Percentiles rank a stretch among this genome's conserved stretches.
phyloP scores from a whole-genome alignment of 305 asterid species.

The Solanum chacoense region DNA sequence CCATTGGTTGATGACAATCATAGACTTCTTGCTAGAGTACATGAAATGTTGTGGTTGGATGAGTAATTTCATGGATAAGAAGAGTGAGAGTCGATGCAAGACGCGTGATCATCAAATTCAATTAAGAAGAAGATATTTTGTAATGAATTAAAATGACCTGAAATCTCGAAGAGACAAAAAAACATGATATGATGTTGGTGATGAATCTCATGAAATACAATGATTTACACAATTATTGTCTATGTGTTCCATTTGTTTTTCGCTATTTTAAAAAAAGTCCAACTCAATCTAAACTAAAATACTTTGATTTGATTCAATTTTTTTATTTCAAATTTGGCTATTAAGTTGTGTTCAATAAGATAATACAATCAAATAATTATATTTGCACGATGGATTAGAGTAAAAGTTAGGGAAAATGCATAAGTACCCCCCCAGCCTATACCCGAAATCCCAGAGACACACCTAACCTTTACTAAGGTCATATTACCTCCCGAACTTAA shows the following conservation, averaged over 20 bases:
- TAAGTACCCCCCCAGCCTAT: too few relatives aligned
- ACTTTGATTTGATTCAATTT: background rate
- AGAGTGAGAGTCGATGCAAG: background rate
- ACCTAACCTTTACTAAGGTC: too few relatives aligned
- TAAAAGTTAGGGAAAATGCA: too few relatives aligned
- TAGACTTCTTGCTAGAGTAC: background rate
- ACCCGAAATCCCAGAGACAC: too few relatives aligned
- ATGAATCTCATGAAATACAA: background rate
- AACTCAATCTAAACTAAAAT: background rate
- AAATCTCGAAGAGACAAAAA: background rate
- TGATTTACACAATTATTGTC: background rate
- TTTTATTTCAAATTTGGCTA: fast-evolving
- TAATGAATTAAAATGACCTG: background rate
- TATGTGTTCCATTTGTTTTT: background rate
- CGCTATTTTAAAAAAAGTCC: background rate
- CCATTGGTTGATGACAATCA: background rate
- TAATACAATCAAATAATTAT: background rate
- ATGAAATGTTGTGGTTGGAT: background rate
- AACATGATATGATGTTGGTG: background rate
- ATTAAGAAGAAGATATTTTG: background rate
- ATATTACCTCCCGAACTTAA: too few relatives aligned
- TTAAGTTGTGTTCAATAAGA: background rate
- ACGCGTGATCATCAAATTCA: background rate
- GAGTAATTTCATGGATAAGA: background rate
- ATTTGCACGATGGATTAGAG: background rate